Evolutionary conservation across 1,284 basidiomycete species (phyloP).

Genomic region (Boletus mariae): DNA sequence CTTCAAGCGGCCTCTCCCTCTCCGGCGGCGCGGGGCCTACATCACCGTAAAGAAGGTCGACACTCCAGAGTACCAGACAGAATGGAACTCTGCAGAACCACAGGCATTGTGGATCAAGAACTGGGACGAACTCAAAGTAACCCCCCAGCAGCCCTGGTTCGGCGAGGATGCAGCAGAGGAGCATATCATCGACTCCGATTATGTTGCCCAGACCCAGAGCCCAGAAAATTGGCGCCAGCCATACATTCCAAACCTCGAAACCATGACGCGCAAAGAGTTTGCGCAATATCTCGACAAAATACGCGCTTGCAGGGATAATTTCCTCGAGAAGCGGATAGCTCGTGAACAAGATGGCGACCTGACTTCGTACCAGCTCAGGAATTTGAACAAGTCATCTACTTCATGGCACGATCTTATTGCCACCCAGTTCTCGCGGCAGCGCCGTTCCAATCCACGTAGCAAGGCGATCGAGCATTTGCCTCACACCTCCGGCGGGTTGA

Average conservation of each 20-base stretch:
- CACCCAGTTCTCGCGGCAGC: constrained; percentile 32
- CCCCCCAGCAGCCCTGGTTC: constrained; percentile 29
- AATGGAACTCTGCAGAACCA: constrained; percentile 64
- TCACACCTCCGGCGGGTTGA: constrained; percentile 59
- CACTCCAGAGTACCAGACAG: constrained; percentile 66
- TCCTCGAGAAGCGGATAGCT: constrained; percentile 42
- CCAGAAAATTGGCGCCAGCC: constrained; percentile 17
- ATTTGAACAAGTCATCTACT: constrained; percentile 26
- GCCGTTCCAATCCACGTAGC: constrained; percentile 30
- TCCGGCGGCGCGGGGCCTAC: constrained; percentile 57
- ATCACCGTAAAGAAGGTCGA: constrained; percentile 63
- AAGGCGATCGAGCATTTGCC: constrained; percentile 58
- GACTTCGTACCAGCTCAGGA: constrained; percentile 35
- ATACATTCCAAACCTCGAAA: constrained; percentile 43
- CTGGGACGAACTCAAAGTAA: constrained; percentile 59
- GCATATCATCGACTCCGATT: constrained; percentile 29
- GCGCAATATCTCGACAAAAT: constrained; percentile 53
- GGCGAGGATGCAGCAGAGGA: constrained; percentile 16
- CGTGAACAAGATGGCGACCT: constrained; percentile 15
- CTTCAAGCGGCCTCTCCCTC: constrained; percentile 68
- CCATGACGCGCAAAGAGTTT: constrained; percentile 52
- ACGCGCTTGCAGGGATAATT: constrained; percentile 48
- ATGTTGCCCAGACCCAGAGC: constrained; percentile 10
- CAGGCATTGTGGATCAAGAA: constrained; percentile 62
- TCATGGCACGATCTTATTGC: constrained; percentile 36